These are phyloP conservation scores for Ganoderma sinense DNA, from an alignment of 1,284 basidiomycete genomes.

Conservation along the genomic window DNA sequence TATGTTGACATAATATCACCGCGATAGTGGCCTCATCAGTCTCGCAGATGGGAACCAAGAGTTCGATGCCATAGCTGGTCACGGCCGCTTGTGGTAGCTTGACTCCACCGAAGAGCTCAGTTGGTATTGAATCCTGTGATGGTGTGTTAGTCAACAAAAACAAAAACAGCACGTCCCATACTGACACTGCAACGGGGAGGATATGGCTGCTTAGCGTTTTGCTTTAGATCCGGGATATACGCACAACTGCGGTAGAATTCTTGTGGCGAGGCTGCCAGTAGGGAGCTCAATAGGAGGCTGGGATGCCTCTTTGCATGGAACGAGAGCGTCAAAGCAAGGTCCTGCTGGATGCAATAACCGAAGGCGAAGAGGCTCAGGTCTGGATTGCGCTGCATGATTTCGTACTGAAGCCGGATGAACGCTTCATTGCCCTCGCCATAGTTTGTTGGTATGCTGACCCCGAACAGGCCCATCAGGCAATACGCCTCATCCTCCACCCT, in stretches of 20 bases:
- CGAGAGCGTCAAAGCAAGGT: background rate
- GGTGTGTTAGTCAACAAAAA: background rate
- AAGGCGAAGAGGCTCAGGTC: slow-evolving; percentile 14
- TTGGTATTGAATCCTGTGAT: background rate
- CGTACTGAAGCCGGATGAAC: slow-evolving; percentile 9
- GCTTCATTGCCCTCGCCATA: slow-evolving; percentile 13
- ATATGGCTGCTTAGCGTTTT: background rate
- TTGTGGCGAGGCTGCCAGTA: slow-evolving; percentile 1
- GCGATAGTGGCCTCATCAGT: background rate
- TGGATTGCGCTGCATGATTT: slow-evolving; percentile 6
- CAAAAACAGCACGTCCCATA: background rate
- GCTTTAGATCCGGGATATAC: background rate
- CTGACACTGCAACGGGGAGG: background rate
- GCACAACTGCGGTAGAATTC: background rate
- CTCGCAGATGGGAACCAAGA: background rate
- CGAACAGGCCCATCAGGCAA: slow-evolving; percentile 14
- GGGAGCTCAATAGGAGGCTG: background rate
- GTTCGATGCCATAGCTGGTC: background rate
- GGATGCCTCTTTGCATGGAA: background rate
- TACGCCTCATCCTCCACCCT: slow-evolving; percentile 18
- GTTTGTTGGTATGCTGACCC: slow-evolving; percentile 14
- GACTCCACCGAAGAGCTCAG: background rate
- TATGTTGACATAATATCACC: background rate
- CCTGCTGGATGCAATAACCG: background rate
- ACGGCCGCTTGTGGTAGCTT: background rate